A percentile compares a stretch with the other conserved stretches of the same genome.
Conservation (phyloP, 75 land plant species). For the Larix kaempferi region DNA sequence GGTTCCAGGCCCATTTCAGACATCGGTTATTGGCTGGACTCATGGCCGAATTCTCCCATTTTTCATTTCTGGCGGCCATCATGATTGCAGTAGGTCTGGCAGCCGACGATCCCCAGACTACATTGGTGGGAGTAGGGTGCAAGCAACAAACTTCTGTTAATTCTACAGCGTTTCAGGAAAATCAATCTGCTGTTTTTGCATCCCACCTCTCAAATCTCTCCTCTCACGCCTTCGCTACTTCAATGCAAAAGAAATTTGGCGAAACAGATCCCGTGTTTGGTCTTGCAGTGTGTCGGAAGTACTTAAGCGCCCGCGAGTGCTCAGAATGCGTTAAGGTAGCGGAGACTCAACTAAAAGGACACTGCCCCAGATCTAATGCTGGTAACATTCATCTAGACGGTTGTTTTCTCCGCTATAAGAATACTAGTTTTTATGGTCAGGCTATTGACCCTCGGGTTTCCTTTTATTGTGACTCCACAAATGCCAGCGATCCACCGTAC, state of each 20-base stretch:
- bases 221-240: conserved; percentile 5
- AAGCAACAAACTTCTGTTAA: background rate
- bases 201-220: conserved; percentile 9
- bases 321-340: conserved; percentile 16
- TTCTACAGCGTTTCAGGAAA: background rate
- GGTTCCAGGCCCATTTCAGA: background rate
- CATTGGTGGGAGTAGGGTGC: background rate
- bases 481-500: background rate
- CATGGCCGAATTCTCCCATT: too few relatives aligned
- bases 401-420: conserved; percentile 26
- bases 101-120: background rate
- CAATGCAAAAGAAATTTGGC: background rate
- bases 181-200: background rate
- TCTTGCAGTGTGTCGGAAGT: conserved; percentile 23
- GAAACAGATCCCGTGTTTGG: conserved; percentile 13
- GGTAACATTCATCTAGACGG: conserved; percentile 18
- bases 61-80: too few relatives aligned
- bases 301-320: conserved; percentile 19
- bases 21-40: background rate
- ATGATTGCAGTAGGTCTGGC: background rate
- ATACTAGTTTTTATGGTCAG: background rate
- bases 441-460: background rate
- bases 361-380: conserved; percentile 7
- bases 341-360: conserved; percentile 9
- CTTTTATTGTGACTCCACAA: background rate